Base-by-base conservation (phyloP, 331 rosid species). In the Phaseolus coccineus region DNA sequence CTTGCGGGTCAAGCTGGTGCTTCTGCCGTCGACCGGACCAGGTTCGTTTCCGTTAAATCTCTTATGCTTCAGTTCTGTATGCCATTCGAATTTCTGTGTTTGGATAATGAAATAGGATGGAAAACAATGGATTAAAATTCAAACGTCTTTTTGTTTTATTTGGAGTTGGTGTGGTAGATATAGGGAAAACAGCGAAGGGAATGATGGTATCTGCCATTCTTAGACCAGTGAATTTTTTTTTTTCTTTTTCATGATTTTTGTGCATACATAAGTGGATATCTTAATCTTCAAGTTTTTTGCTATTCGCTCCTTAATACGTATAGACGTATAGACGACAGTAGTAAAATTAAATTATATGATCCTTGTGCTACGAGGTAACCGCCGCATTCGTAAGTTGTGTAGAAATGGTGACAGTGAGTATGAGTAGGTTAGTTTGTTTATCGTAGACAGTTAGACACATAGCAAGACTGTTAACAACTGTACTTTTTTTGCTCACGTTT, bases 1-100 rank as follows among this genome's bases (percentile, higher is more conserved):
- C 90, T 95, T n/a, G 97, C 97, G 3, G 98, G 97, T 33, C 99
- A 95, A 83, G 98, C 97, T 1, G 96, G 97, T 27, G 99, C 97
- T 0, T 95, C 98, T 2, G 98, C 98, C 1, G 96, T 93, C 39
- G 99, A 95, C 68, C 71, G 97, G 71, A 88, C 93, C 46, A 88
- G 97, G 99, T 87, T 77, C 16, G 82, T 69, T 80, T 56, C 4
- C 3, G 8, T 58, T 24, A 69, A 57, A 24, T 12, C 46, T 73
- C 16, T 69, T 74, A 25, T 40, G 25, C 76, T 22, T 24, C 6
- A 33, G 55, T 30, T 51, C 66, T 78, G 11, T 48, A 24, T 47
- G 46, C 59, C 1, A 8, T 76, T 77, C 39, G 6, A 16, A 14
- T 61, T 33, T 52, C 7, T 51, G 24, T 79, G 42, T 40, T 52